phyloP scores from a whole-genome alignment of 305 asterid genomes.

The Solanum hybrid region DNA sequence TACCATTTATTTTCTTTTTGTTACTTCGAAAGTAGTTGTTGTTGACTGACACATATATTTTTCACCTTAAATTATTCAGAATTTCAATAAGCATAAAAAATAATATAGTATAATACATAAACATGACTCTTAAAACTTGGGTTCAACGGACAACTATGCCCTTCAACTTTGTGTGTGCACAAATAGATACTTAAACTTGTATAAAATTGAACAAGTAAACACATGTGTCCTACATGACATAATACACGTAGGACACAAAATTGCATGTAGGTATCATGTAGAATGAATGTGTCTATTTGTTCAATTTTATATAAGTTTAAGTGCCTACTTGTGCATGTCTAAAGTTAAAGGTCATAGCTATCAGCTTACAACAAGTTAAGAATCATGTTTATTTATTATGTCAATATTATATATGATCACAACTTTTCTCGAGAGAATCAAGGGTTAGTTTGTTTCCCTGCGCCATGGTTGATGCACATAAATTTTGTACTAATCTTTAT shows the following conservation, averaged over 20 bases:
- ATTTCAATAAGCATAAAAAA: background rate
- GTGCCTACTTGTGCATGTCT: fast-evolving
- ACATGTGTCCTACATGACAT: no score
- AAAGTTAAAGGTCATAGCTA: background rate
- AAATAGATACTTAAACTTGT: no score
- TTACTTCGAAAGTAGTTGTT: background rate
- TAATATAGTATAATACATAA: background rate
- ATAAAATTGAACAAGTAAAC: no score
- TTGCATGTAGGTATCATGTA: background rate
- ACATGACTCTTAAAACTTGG: background rate
- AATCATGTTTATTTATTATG: no score
- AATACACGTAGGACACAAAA: no score
- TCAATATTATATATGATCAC: no score
- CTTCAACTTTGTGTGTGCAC: background rate
- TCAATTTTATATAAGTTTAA: no score
- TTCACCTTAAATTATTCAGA: background rate
- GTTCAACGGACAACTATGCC: no score
- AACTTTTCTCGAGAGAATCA: background rate
- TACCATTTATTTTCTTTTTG: background rate
- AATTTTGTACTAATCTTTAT: background rate
- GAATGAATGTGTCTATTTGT: background rate
- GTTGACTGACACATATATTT: background rate
- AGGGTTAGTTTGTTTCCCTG: background rate
- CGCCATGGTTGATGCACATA: background rate
- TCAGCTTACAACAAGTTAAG: background rate